phyloP scores from a whole-genome alignment of 768 basidiomycete species.

The Lactarius deliciosus region DNA sequence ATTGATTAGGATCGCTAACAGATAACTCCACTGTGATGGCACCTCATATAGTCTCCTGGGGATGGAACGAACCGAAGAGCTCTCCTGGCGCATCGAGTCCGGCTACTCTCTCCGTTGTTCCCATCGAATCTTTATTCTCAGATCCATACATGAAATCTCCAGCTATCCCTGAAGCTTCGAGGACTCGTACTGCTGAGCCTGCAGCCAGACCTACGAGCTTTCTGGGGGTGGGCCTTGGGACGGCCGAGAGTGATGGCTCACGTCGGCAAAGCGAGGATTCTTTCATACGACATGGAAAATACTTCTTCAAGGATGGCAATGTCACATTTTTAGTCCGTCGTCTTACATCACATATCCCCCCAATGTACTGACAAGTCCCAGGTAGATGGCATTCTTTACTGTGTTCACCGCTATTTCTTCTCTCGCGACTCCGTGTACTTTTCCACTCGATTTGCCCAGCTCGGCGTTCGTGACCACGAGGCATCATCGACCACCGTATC shows the following conservation, averaged over 20 bases:
- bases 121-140: not conserved
- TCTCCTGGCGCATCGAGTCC: not conserved
- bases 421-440: constrained; percentile 22
- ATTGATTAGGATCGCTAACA: not conserved
- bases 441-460: constrained; percentile 8
- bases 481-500: not conserved
- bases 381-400: constrained; percentile 17
- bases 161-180: not conserved
- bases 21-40: not conserved
- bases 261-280: not conserved
- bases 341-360: not conserved
- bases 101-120: not conserved
- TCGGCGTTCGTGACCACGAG: constrained; percentile 12
- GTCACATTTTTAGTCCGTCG: constrained; percentile 16
- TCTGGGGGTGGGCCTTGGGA: not conserved
- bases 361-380: not conserved
- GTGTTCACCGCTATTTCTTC: constrained; percentile 25
- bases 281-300: constrained; percentile 1
- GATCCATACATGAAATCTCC: not conserved
- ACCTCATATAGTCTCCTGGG: constrained; percentile 8
- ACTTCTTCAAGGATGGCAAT: constrained; percentile 16
- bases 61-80: not conserved
- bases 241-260: not conserved
- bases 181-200: not conserved
- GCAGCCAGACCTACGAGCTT: not conserved